A percentile compares a stretch with the other conserved stretches of the same genome.
Evolutionary conservation across 1,139 yeast species (phyloP).

Genomic region (Dujonia santamariae): DNA sequence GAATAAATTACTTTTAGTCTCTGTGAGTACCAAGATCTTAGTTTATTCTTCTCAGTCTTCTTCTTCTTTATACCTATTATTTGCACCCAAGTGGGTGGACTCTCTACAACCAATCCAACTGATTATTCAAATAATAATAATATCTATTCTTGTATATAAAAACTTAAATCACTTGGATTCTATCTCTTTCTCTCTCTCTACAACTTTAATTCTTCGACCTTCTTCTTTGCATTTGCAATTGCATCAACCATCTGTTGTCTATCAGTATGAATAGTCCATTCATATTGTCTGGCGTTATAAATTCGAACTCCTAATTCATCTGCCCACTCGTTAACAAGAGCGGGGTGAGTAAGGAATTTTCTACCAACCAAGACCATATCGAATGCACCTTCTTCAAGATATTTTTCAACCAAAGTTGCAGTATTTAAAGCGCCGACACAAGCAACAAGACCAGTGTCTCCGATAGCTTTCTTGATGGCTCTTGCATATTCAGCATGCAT

Average conservation of each 20-base stretch:
- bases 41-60: too few species aligned
- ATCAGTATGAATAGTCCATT: slow-evolving; percentile 20
- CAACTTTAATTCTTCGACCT: slow-evolving; percentile 1
- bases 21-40: too few species aligned
- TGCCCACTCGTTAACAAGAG: slow-evolving; percentile 48
- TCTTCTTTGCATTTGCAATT: slow-evolving; percentile 4
- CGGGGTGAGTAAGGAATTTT: slow-evolving; percentile 47
- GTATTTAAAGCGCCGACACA: slow-evolving; percentile 45
- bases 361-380: slow-evolving; percentile 49
- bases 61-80: too few species aligned
- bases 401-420: slow-evolving; percentile 31
- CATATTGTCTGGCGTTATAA: slow-evolving; percentile 36
- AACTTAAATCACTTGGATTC: too few species aligned
- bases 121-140: too few species aligned
- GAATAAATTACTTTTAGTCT: too few species aligned
- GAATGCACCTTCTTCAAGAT: slow-evolving; percentile 37
- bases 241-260: slow-evolving; percentile 3
- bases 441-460: slow-evolving; percentile 39
- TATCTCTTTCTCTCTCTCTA: not conserved
- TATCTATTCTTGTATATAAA: too few species aligned
- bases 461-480: slow-evolving; percentile 41
- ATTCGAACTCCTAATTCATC: slow-evolving; percentile 42
- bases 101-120: too few species aligned
- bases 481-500: slow-evolving; percentile 36
- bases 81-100: too few species aligned